Evolutionary conservation across 2,329 filamentous ascomycete genomes (phyloP), one percentile per base, ranked within the genome.

Genomic region (Fusarium tjaetaba): DNA sequence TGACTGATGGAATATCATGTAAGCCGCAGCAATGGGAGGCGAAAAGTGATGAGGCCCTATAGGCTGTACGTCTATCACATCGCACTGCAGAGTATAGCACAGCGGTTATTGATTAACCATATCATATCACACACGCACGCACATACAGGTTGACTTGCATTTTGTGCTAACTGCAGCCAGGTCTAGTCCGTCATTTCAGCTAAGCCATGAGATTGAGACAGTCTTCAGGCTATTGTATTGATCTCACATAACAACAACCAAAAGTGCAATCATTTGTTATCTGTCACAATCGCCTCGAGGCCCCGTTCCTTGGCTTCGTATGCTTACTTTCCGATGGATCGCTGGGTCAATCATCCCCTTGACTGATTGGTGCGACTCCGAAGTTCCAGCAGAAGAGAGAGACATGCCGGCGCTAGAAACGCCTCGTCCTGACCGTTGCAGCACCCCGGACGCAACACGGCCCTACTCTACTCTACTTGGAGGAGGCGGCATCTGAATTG

Each of bases 41-140:
- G 32, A 59, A 57, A 68, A 42, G 63, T 61, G 68, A 72, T 73
- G 71, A 73, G 72, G 66, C 74, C 73, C 51, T 65, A 71, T 55
- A 68, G 49, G 26, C 71, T 58, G 67, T 74, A 75, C 64, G 66
- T 63, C 70, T 67, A 38, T 76, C 74, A 76, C 74, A 72, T 43
- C 60, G 52, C 65, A 58, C 62, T 60, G 60, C 68, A 69, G 61
- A 53, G 51, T 43, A 42, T 49, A 41, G 41, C 36, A 56, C 69
- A 45, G 48, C 53, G 36, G 39, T 49, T 49, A 41, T 56, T 45
- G 34, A 48, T 48, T 65, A 28, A 49, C 60, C 49, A 58, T 51
- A 65, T 59, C 57, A 52, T 16, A 26, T 52, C 46, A 61, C 42
- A 59, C 34, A 62, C 38, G 32, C 53, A 46, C 34, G 34, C 42